These are phyloP conservation scores for Hypoxylon rickii DNA, from an alignment of 495 filamentous ascomycete species.

Conservation along the genomic window DNA sequence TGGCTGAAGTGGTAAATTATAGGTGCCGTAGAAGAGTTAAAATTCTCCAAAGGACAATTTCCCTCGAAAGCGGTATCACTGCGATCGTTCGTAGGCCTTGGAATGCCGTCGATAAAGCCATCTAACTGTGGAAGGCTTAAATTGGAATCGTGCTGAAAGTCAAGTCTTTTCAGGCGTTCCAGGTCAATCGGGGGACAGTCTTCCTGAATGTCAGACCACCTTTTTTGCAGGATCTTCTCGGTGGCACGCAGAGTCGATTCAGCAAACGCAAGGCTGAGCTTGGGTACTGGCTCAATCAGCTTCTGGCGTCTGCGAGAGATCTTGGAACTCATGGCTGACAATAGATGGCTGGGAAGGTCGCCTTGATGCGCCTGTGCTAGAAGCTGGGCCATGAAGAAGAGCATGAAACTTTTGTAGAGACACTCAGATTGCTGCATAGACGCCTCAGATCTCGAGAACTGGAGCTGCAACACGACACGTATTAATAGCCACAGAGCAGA, in stretches of 20 bases:
- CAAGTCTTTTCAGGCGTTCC: neutral
- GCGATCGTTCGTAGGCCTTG: neutral
- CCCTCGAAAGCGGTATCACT: neutral
- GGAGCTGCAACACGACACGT: conserved; percentile 58
- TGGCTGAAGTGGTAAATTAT: no score
- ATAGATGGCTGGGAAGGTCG: conserved; percentile 36
- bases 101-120: conserved; percentile 1
- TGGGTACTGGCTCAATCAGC: conserved; percentile 21
- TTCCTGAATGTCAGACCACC: conserved; percentile 18
- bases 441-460: conserved; percentile 7
- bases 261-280: conserved; percentile 23
- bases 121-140: conserved; percentile 1
- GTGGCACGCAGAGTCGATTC: conserved; percentile 3
- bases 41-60: neutral
- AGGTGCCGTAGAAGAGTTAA: neutral
- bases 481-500: conserved; percentile 65
- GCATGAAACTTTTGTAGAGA: conserved; percentile 62
- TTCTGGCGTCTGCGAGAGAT: conserved; percentile 54
- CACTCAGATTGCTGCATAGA: neutral
- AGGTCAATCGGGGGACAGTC: neutral
- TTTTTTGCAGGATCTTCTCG: neutral
- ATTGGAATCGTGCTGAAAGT: conserved; percentile 8
- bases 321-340: conserved; percentile 56
- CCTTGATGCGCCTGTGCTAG: conserved; percentile 32
- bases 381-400: conserved; percentile 53